Evolutionary conservation across 495 filamentous ascomycete genomes (phyloP), one percentile per base, ranked within the genome.

Genomic region (Penicillium chermesinum): DNA sequence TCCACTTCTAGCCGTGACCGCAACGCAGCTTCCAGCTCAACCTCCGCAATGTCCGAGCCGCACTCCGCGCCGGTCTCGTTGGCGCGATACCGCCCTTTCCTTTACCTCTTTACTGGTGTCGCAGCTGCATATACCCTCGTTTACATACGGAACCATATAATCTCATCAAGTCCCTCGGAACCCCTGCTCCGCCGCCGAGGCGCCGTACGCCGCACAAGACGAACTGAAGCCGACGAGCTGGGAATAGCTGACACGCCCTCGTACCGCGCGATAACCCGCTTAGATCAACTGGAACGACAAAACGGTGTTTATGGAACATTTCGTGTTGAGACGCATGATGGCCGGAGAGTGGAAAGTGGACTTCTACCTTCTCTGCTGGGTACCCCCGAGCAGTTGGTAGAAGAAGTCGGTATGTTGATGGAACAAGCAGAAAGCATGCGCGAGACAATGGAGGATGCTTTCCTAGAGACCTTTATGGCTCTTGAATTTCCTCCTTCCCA

Each of bases 391-490:
- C 72, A 74, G 44, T 58, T 77, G 38, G 71, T 71, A 68, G 65
- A 66, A 45, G 64, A 72, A 41, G 69, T 73, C 3, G 69, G 69
- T 7, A 67, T 73, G 12, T 64, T 62, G 2, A 39, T 59, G 14
- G 64, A 58, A 39, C 68, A 74, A 51, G 74, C 74, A 14, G 67
- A 70, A 51, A 63, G 65, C 47, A 70, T 75, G 61, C 71, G 72
- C 33, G 63, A 73, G 50, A 73, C 74, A 66, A 71, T 77, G 67
- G 74, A 77, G 43, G 70, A 71, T 33, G 69, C 69, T 1, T 75
- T 77, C 48, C 53, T 77, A 18, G 69, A 74, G 46, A 72, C 71
- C 2, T 77, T 76, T 33, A 63, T 77, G 42, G 72, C 73, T 1
- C 52, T 72, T 21, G 69, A 76, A 21, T 69, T 77, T 18, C 69